Evolutionary conservation across 2,329 filamentous ascomycete genomes (phyloP).

Genomic region (Mariannaea sp.): DNA sequence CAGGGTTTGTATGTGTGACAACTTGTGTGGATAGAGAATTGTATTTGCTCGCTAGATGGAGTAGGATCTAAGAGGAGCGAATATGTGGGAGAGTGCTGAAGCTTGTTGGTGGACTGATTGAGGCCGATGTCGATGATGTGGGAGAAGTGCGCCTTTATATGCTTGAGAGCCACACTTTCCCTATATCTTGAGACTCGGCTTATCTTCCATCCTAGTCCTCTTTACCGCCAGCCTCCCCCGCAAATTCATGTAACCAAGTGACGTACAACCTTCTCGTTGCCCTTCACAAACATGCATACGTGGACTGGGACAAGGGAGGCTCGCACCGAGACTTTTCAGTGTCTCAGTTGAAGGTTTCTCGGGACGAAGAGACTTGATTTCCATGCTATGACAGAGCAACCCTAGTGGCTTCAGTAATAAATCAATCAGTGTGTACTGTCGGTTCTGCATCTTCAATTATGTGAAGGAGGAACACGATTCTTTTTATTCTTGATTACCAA

Average conservation of each 20-base stretch:
- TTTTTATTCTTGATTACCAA: no score
- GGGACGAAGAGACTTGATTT: no score
- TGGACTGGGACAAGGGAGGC: not conserved
- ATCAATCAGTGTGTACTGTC: no score
- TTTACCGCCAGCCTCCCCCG: not conserved
- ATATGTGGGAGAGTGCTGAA: not conserved
- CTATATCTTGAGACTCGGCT: not conserved
- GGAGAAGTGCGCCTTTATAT: not conserved
- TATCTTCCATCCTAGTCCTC: not conserved
- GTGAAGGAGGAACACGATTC: no score
- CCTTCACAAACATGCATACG: slow-evolving; percentile 4
- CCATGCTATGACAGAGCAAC: no score
- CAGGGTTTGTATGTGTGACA: not conserved
- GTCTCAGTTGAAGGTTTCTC: not conserved
- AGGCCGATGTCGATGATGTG: not conserved
- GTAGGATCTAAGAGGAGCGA: no score
- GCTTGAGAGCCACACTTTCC: no score
- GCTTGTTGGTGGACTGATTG: not conserved
- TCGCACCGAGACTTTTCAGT: not conserved
- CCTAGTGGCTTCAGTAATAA: no score
- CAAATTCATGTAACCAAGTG: no score
- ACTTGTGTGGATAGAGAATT: slow-evolving; percentile 1
- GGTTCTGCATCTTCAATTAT: no score
- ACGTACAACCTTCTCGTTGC: no score
- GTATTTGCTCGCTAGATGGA: no score